Base-by-base conservation (phyloP, 2,329 filamentous ascomycete genomes). In the Pyricularia sp. region DNA sequence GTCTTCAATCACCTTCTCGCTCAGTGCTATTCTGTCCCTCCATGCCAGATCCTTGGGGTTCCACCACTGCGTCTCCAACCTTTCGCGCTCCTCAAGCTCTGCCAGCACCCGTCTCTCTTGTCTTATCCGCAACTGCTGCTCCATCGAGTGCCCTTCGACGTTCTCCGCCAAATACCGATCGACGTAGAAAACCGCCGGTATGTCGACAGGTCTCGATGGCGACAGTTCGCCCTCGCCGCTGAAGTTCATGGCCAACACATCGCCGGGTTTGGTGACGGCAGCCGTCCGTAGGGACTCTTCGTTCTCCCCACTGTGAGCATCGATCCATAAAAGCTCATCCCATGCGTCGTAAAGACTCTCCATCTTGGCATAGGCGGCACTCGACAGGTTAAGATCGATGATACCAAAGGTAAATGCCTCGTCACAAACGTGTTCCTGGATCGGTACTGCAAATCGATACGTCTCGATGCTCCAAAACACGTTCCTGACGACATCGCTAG, bases 281-380 rank as follows among this genome's bases (percentile, higher is more conserved):
- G 68, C 68, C 65, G 22, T 66, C 63, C 26, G 65, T 53, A 60
- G 55, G 13, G 26, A 35, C n/a, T 24, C 22, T n/a, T 60, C 49
- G 33, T 59, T 57, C 40, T 64, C 63, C 1, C 9, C 30, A 31
- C 53, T 64, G 4, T 60, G 60, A 19, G 24, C 55, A 10, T 64
- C 63, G 24, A 60, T 60, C 69, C 73, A 74, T 44, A 75, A 72
- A 19, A 76, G 68, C 44, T 71, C 69, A 33, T 75, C 75, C 64
- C 75, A 71, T 26, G 74, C 73, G 65, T 74, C 73, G 68, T 75
- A 75, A 49, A 75, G 69, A 53, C 73, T 75, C 6, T 78, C 78
- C 26, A 96, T 85, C 69, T 93, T 84, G 75, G 96, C 94, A 4
- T 91, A 90, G 67, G 90, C 87, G 76, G 94, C 94, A 76, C 93